Base-by-base conservation (phyloP, 2,329 filamentous ascomycete species). In the Beauveria australis region DNA sequence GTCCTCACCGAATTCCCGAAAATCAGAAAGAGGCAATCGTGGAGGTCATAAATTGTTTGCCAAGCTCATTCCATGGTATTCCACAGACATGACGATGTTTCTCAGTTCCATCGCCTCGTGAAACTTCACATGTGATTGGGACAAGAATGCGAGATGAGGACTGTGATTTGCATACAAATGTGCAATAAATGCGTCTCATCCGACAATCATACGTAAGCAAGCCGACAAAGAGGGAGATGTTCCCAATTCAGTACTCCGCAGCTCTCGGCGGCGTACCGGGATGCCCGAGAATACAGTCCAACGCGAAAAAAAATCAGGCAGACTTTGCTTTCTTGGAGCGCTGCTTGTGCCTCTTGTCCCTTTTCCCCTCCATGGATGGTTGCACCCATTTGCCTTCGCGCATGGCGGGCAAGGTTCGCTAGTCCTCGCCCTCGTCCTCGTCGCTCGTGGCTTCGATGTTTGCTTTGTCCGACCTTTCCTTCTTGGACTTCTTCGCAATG, bases 381-480 rank as follows among this genome's bases (percentile, higher is more conserved):
- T 41, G 19, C 28, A 12, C 16, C 8, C 7, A 22, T n/a, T 41
- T 28, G 18, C 55, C 24, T 2, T 58, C 49, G 28, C 9, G 43
- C 49, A 41, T 41, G n/a, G 10, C 3, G 19, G 41, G 37, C 24
- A 33, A 46, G 57, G 57, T 4, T 47, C 37, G 43, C 59, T 61
- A 61, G 40, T 75, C 73, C 19, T 81, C 81, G 1, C 82, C 81
- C 66, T 86, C 83, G 51, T 87, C 81, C 66, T 86, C 83, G 51
- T 87, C 84, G 59, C 83, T 86, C 0, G 84, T 87, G 4, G 80
- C 80, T 56, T 87, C 84, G 51, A 87, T 85, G 64, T 87, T 88
- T 18, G 81, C 71, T 71, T 81, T 86, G 62, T 74, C 67, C 56
- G 77, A 74, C 68, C 76, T 79, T 2, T 71, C 65, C 64, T 74